Evolutionary conservation across 305 asterid species (phyloP).

Genomic region (Fraxinus angustifolia): DNA sequence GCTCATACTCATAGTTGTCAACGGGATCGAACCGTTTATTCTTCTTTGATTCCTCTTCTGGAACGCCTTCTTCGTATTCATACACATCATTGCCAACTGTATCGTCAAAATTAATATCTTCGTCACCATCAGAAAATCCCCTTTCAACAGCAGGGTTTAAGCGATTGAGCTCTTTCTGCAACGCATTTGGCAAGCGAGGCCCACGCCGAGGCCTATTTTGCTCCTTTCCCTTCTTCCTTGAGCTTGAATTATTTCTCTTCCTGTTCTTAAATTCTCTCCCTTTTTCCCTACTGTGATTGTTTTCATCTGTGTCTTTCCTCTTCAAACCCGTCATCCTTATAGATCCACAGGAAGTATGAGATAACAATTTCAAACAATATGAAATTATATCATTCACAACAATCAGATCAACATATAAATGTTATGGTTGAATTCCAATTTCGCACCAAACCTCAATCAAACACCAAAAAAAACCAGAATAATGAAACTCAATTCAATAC

Average conservation of each 20-base stretch:
- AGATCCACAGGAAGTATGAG: background rate
- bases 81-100: slow-evolving; percentile 42
- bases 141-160: slow-evolving; percentile 10
- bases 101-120: slow-evolving; percentile 34
- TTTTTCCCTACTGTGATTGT: slow-evolving; percentile 16
- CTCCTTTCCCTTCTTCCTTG: slow-evolving; percentile 28
- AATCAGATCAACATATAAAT: no score
- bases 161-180: slow-evolving; percentile 49
- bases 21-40: slow-evolving; percentile 74
- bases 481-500: no score
- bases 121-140: slow-evolving; percentile 30
- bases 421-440: no score
- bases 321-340: slow-evolving; percentile 42
- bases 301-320: slow-evolving; percentile 37
- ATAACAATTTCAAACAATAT: background rate
- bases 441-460: no score
- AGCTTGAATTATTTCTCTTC: slow-evolving; percentile 31
- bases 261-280: slow-evolving; percentile 27
- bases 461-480: no score
- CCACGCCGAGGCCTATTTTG: slow-evolving; percentile 45
- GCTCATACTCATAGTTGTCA: slow-evolving; percentile 68
- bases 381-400: background rate
- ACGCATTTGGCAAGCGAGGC: slow-evolving; percentile 72
- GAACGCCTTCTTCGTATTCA: slow-evolving; percentile 70
- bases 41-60: slow-evolving; percentile 76